Base-by-base conservation (phyloP, 768 basidiomycete genomes). In the Sutorius australiensis region DNA sequence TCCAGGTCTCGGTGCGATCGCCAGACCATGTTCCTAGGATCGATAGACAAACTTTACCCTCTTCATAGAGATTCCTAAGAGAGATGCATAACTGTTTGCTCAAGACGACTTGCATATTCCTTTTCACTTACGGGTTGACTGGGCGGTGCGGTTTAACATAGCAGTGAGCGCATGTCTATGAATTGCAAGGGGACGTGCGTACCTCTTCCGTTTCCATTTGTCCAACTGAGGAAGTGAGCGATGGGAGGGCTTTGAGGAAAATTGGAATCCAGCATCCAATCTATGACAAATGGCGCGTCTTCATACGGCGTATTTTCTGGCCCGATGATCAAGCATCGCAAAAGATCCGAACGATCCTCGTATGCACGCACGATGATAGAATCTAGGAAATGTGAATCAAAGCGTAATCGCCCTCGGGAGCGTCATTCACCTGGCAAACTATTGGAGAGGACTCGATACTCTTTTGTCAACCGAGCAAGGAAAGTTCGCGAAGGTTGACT, bases 231-330 rank as follows among this genome's bases (percentile, higher is more conserved):
- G 69, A 98, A 98, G 72, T 91, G 87, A 10, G 94, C 95, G 50
- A 83, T 75, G 0, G 94, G 94, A 12, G 94, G 92, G 55, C 75
- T 81, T 58, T 84, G 82, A 41, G 86, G 92, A 66, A 87, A 97
- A 67, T 87, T 85, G 49, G 83, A 89, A 62, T 89, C 90, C 11
- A 92, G 74, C 78, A 85, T 82, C 90, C 90, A 92, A 70, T 98
- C 94, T 51, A 97, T 95, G 24, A 97, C 86, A 70, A 95, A 95
- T 0, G 94, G 95, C 17, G 92, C 91, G 67, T 95, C 88, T 67
- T 91, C 82, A 60, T 95, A 97, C n/a, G 94, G 94, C 9, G 95
- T 97, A 58, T 93, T 94, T 61, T 88, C 83, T 52, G 93, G 92
- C 3, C 94, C 94, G 57, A 98, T 84, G 54, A 98, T 98, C 45